These are phyloP conservation scores for Vitis hybrid DNA, from an alignment of 177 flowering plant genomes.

Conservation along the genomic window DNA sequence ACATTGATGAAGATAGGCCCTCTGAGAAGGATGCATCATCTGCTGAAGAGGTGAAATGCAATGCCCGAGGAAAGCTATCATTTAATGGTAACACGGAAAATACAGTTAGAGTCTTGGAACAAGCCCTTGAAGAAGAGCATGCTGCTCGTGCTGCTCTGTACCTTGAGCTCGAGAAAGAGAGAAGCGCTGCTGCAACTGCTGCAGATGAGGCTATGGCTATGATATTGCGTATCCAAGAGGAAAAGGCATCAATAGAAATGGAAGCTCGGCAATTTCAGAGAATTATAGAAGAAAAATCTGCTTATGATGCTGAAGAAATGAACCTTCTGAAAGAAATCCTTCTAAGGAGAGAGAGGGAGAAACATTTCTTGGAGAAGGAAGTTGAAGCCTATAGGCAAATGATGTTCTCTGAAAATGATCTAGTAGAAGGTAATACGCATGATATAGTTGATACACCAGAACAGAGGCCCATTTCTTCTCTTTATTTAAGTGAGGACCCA, in stretches of 20 bases:
- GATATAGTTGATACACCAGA: constrained; percentile 16
- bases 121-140: constrained; percentile 65
- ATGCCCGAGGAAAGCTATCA: constrained; percentile 7
- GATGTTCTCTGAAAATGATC: constrained; percentile 30
- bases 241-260: constrained; percentile 87
- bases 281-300: constrained; percentile 79
- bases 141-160: constrained; percentile 55
- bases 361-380: constrained; percentile 78
- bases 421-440: constrained; percentile 23
- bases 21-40: constrained; percentile 19
- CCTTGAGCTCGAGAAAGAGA: constrained; percentile 85
- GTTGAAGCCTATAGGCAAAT: constrained; percentile 66
- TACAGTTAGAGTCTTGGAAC: constrained; percentile 47
- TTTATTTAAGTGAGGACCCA: constrained; percentile 42
- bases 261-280: constrained; percentile 86
- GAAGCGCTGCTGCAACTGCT: constrained; percentile 88
- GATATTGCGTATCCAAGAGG: constrained; percentile 92
- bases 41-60: constrained; percentile 20
- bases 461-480: constrained; percentile 16
- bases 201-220: constrained; percentile 97
- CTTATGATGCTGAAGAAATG: constrained; percentile 94
- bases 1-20: constrained; percentile 23
- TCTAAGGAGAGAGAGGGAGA: constrained; percentile 79
- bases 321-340: constrained; percentile 81
- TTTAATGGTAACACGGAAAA: constrained; percentile 28